These are phyloP conservation scores for Rhizopogon parksii DNA, from an alignment of 1,284 basidiomycete species.

Conservation along the genomic window DNA sequence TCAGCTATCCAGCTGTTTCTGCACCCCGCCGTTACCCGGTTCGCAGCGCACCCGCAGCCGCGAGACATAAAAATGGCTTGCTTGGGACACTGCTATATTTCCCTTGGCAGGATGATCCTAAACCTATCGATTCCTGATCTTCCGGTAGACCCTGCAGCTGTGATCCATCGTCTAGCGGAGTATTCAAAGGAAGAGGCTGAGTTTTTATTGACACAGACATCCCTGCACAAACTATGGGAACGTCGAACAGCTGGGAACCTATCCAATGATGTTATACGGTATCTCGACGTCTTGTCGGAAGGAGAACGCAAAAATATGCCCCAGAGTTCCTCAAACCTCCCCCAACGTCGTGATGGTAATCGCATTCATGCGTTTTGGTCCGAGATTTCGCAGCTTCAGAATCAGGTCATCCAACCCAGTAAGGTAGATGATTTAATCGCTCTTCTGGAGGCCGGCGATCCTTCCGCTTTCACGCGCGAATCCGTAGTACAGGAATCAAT, in stretches of 20 bases:
- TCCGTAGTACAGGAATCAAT: slow-evolving; percentile 62
- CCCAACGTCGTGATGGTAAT: slow-evolving; percentile 42
- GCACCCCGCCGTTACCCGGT: slow-evolving; percentile 5
- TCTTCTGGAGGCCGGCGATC: slow-evolving; percentile 30
- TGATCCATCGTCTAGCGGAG: slow-evolving; percentile 48
- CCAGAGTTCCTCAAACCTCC: slow-evolving; percentile 21
- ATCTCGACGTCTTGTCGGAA: slow-evolving; percentile 38
- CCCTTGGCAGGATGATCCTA: slow-evolving; percentile 52
- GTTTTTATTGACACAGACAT: slow-evolving; percentile 46
- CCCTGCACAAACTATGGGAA: slow-evolving; percentile 56
- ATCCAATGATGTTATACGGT: slow-evolving; percentile 42
- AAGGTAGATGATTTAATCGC: slow-evolving; percentile 39
- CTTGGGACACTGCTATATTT: slow-evolving; percentile 63
- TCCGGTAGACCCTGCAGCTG: slow-evolving; percentile 82
- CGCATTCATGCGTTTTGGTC: slow-evolving; percentile 75
- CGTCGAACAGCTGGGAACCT: slow-evolving; percentile 53
- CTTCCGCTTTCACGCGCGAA: slow-evolving; percentile 43
- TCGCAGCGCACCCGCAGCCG: slow-evolving; percentile 1
- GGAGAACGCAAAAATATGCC: slow-evolving; percentile 23
- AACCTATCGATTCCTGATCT: slow-evolving; percentile 80
- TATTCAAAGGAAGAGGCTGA: slow-evolving; percentile 45
- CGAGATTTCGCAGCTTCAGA: slow-evolving; percentile 69
- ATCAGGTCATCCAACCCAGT: slow-evolving; percentile 43
- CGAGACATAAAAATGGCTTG: slow-evolving; percentile 6
- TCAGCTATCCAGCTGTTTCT: slow-evolving; percentile 16